phyloP scores from a whole-genome alignment of 2,329 filamentous ascomycete species.

The Colletotrichum siamense region DNA sequence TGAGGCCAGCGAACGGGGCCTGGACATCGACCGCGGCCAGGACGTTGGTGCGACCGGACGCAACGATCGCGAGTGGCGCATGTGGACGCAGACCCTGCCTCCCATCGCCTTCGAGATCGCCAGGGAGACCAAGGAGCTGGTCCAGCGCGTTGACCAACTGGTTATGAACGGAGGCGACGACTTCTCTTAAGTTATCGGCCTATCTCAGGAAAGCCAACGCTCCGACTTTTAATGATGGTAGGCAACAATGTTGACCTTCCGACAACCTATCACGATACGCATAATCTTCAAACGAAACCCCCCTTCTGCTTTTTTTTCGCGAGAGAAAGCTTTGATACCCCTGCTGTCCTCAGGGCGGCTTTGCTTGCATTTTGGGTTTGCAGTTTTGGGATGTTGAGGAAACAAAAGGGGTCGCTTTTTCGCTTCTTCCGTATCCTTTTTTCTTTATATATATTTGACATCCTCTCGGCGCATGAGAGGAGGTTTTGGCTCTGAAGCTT shows the following conservation, averaged over 20 bases:
- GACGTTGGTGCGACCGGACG: slow-evolving; percentile 60
- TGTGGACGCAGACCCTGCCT: slow-evolving; percentile 74
- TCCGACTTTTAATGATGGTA: not conserved
- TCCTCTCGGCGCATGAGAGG: not conserved
- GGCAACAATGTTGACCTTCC: not conserved
- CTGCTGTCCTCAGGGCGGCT: slow-evolving; percentile 20
- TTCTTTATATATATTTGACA: not conserved
- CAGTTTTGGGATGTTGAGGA: slow-evolving; percentile 7
- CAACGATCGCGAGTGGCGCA: slow-evolving; percentile 61
- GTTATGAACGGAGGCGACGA: slow-evolving; percentile 40
- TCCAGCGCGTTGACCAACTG: slow-evolving; percentile 47
- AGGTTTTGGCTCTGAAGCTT: not conserved
- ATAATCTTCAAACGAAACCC: slow-evolving; percentile 4
- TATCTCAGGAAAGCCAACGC: not conserved
- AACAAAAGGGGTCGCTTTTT: not conserved
- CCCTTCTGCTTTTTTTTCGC: not conserved
- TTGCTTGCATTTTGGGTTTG: slow-evolving; percentile 18
- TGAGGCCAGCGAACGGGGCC: slow-evolving; percentile 66
- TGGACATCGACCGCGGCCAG: slow-evolving; percentile 66
- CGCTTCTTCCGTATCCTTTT: not conserved
- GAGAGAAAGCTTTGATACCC: slow-evolving; percentile 22
- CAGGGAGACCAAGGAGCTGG: slow-evolving; percentile 78
- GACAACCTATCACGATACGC: not conserved
- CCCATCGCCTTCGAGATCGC: slow-evolving; percentile 89
- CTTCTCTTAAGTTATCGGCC: slow-evolving; percentile 44